Evolutionary conservation across 2,329 filamentous ascomycete species (phyloP).

Genomic region (Didymellaceae sp.): DNA sequence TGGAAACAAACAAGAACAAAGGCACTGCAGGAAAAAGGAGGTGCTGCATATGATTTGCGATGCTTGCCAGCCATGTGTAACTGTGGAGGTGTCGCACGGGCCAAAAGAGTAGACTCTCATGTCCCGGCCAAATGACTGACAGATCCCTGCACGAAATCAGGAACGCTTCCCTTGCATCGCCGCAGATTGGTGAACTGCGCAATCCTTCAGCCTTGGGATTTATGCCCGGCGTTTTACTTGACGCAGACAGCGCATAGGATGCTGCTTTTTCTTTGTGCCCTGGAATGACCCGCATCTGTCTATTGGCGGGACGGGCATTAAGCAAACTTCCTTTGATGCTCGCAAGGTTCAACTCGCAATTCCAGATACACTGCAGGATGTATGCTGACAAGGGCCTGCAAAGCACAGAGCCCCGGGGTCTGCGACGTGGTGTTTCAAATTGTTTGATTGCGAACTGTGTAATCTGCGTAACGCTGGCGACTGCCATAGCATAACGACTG

Average conservation of each 20-base stretch:
- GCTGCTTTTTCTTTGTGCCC: conserved; percentile 11
- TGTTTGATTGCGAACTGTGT: conserved; percentile 17
- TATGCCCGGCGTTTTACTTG: conserved; percentile 20
- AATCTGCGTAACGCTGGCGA: conserved; percentile 15
- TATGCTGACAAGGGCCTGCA: conserved; percentile 3
- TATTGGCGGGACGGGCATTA: background rate
- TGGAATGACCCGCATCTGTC: background rate
- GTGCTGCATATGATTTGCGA: conserved; percentile 16
- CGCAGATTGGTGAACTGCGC: conserved; percentile 14
- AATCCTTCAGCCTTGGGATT: conserved; percentile 17
- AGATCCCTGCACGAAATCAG: conserved; percentile 20
- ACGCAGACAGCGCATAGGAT: conserved; percentile 10
- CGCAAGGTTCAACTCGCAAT: conserved; percentile 10
- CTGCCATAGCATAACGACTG: conserved; percentile 6
- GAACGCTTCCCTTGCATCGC: conserved; percentile 23
- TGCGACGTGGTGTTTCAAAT: conserved; percentile 18
- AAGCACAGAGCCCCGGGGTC: conserved; percentile 5
- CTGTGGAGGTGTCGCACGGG: conserved; percentile 20
- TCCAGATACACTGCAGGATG: conserved; percentile 8
- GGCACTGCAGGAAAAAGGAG: conserved; percentile 16
- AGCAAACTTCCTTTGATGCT: conserved; percentile 3
- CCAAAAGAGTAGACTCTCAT: conserved; percentile 19
- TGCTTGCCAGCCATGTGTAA: conserved; percentile 21
- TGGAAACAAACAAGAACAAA: conserved; percentile 12
- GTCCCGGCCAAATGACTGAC: conserved; percentile 18